A percentile compares a stretch with the other conserved stretches of the same genome.
These are phyloP conservation scores for Cyclostephanos invisitatus DNA, from an alignment of 108 stramenopile genomes.

Conservation along the genomic window DNA sequence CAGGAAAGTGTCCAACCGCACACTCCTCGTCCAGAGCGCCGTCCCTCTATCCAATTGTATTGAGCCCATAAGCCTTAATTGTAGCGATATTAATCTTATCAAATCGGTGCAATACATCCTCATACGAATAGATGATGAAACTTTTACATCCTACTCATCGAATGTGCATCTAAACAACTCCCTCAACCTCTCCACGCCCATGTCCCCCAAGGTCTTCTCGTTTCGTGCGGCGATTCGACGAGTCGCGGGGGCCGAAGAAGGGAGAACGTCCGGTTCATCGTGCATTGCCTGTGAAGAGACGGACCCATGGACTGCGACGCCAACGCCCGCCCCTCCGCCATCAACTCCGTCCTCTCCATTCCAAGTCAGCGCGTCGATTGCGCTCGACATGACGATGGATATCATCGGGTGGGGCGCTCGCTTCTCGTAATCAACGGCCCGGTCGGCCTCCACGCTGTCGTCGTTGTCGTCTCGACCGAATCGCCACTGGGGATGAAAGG, in stretches of 20 bases:
- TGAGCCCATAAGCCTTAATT: too few relatives aligned
- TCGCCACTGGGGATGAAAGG: slow-evolving; percentile 77
- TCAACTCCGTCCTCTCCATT: not conserved
- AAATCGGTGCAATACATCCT: too few relatives aligned
- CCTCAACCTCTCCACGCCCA: slow-evolving; percentile 41
- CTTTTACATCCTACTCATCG: slow-evolving; percentile 5
- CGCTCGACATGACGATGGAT: slow-evolving; percentile 62
- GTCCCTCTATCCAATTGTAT: too few relatives aligned
- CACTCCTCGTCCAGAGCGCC: too few relatives aligned
- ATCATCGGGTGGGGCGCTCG: slow-evolving; percentile 70
- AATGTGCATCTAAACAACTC: slow-evolving; percentile 14
- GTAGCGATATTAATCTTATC: too few relatives aligned
- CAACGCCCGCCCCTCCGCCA: not conserved
- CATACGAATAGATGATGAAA: too few relatives aligned
- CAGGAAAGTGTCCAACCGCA: too few relatives aligned
- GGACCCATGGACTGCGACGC: not conserved
- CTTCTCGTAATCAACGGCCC: slow-evolving; percentile 64
- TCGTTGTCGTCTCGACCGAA: slow-evolving; percentile 41
- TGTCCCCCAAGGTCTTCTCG: slow-evolving; percentile 46
- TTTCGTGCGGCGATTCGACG: slow-evolving; percentile 61
- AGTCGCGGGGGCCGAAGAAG: slow-evolving; percentile 38
- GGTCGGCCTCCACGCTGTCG: slow-evolving; percentile 1
- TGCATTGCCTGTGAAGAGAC: not conserved
- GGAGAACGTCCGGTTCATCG: not conserved
- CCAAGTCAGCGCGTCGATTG: slow-evolving; percentile 52